Conservation (phyloP, 345 rosid genomes). For the Limnanthes douglasii region DNA sequence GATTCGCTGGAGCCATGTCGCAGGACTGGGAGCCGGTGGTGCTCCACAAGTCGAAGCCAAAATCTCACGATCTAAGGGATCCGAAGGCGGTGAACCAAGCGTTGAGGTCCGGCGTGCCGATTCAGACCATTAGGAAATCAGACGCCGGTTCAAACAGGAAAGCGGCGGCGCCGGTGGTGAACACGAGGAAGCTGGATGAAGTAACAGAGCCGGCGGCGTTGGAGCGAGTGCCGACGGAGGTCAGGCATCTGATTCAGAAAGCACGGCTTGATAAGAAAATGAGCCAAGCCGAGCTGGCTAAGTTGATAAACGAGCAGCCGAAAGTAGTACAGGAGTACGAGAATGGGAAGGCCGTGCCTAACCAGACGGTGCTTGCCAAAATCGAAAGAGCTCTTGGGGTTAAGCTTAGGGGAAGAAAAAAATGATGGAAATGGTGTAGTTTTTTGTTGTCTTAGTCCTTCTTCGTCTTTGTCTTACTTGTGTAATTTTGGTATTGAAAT, state of each 20-base stretch:
- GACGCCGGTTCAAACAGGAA: slow-evolving; percentile 68
- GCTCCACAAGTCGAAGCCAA: slow-evolving; percentile 43
- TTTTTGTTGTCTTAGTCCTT: no score
- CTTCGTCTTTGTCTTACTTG: no score
- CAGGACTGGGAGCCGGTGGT: slow-evolving; percentile 89
- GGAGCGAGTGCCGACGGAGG: slow-evolving; percentile 39
- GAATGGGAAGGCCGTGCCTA: slow-evolving; percentile 74
- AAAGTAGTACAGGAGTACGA: slow-evolving; percentile 85
- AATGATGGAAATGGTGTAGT: slow-evolving; percentile 8
- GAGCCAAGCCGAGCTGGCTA: slow-evolving; percentile 68
- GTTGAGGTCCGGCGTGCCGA: slow-evolving; percentile 34
- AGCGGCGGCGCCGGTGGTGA: slow-evolving; percentile 21
- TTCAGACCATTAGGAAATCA: slow-evolving; percentile 49
- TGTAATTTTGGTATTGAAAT: no score
- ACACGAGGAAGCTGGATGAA: slow-evolving; percentile 52
- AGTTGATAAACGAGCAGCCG: slow-evolving; percentile 56
- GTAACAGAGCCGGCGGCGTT: slow-evolving; percentile 48
- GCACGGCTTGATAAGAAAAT: slow-evolving; percentile 67
- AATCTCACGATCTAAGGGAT: slow-evolving; percentile 39
- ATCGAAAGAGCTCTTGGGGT: slow-evolving; percentile 75
- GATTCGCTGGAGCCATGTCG: slow-evolving; percentile 40
- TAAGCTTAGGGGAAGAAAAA: slow-evolving; percentile 54
- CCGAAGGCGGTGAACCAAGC: slow-evolving; percentile 73
- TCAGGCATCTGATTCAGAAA: slow-evolving; percentile 54
- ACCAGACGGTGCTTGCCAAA: slow-evolving; percentile 57